Percentiles rank a stretch among this genome's conserved stretches.
Conservation (phyloP, 257 asterid species). For the Misopates orontium region DNA sequence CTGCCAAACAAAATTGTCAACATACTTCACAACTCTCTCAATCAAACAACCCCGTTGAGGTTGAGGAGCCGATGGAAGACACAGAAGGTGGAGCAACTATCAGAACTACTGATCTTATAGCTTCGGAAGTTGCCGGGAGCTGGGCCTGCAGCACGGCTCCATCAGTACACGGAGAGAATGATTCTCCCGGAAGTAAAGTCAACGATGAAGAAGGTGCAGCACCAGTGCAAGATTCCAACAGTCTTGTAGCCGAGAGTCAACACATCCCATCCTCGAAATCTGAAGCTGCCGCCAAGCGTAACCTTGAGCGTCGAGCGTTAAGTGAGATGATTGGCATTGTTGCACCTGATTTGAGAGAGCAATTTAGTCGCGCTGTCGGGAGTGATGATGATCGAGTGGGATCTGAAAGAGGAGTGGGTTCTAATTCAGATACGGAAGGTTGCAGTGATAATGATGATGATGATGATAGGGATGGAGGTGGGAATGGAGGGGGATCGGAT, state of each 20-base stretch:
- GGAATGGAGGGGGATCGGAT: conserved; percentile 48
- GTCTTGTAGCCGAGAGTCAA: conserved; percentile 69
- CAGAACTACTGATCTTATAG: conserved; percentile 71
- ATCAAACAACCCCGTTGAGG: conserved; percentile 29
- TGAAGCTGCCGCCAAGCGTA: conserved; percentile 40
- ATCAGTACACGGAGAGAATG: conserved; percentile 76
- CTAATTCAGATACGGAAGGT: conserved; percentile 61
- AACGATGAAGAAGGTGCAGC: conserved; percentile 34
- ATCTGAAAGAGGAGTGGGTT: conserved; percentile 40
- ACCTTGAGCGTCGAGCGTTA: conserved; percentile 52
- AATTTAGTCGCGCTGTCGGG: conserved; percentile 54
- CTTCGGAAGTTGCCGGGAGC: conserved; percentile 91
- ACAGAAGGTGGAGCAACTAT: conserved; percentile 72
- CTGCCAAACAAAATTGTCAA: conserved; percentile 16
- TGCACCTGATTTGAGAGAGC: conserved; percentile 71
- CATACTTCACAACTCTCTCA: conserved; percentile 32
- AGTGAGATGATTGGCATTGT: conserved; percentile 76
- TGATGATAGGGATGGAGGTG: conserved; percentile 20
- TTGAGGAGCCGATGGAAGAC: conserved; percentile 45
- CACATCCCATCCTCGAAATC: conserved; percentile 41
- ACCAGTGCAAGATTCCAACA: conserved; percentile 52
- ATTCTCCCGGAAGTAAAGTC: conserved; percentile 46
- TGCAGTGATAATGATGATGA: conserved; percentile 44
- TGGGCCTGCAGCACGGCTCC: conserved; percentile 95
- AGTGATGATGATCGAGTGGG: conserved; percentile 44